phyloP scores from a whole-genome alignment of 306 rosid genomes.

The Cicer cuneatum region DNA sequence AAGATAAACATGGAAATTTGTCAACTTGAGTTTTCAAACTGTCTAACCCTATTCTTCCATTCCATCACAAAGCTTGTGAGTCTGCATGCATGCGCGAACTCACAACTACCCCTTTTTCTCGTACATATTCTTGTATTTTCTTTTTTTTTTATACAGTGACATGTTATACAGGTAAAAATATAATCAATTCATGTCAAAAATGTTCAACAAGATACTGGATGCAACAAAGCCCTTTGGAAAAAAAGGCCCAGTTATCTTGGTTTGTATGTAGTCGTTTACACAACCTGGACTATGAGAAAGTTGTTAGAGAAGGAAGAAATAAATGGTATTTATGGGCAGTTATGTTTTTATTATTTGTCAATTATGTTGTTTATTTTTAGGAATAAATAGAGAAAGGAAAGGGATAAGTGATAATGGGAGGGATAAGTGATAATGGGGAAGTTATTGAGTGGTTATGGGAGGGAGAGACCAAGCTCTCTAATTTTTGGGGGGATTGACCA shows the following conservation, averaged over 20 bases:
- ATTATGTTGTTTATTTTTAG: too few relatives aligned
- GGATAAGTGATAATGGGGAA: too few relatives aligned
- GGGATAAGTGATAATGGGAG: too few relatives aligned
- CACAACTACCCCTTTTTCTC: slow-evolving; percentile 2
- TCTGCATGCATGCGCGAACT: neutral
- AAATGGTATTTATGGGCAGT: too few relatives aligned
- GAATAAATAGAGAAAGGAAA: too few relatives aligned
- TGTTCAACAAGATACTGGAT: slow-evolving; percentile 5
- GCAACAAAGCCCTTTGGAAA: neutral
- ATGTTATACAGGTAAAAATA: slow-evolving; percentile 28
- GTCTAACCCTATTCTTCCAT: neutral
- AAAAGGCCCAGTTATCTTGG: slow-evolving; percentile 1
- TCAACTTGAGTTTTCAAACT: slow-evolving; percentile 10
- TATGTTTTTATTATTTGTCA: too few relatives aligned
- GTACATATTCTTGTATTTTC: slow-evolving; percentile 1
- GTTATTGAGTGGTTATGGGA: too few relatives aligned
- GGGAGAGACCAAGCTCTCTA: too few relatives aligned
- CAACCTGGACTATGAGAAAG: slow-evolving; percentile 12
- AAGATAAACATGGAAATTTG: slow-evolving; percentile 13
- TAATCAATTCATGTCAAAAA: slow-evolving; percentile 14
- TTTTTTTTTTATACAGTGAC: neutral
- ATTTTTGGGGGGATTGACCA: too few relatives aligned
- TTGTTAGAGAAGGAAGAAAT: too few relatives aligned
- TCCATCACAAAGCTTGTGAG: slow-evolving; percentile 9
- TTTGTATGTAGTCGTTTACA: slow-evolving; percentile 3